Conservation (phyloP, 805 yeast genomes). For the Ogataea trehalophila region DNA sequence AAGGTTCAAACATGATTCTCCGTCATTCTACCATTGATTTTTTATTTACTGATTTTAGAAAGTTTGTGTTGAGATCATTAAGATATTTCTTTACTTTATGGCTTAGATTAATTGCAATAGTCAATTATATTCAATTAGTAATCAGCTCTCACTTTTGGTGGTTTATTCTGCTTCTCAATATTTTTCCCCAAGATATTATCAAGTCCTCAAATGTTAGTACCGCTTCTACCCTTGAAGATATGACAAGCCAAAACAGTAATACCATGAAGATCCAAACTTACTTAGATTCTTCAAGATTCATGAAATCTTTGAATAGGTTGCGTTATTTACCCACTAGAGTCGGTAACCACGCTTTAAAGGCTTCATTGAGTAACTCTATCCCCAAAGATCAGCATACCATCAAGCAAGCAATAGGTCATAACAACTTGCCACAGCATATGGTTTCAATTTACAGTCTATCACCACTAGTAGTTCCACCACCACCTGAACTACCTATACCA, state of each 20-base stretch:
- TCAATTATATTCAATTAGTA: neutral
- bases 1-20: neutral
- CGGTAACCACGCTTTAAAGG: slow-evolving; percentile 9
- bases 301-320: neutral
- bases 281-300: neutral
- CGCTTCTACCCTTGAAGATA: no score
- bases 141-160: slow-evolving; percentile 16
- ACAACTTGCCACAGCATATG: slow-evolving; percentile 28
- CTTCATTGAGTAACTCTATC: slow-evolving; percentile 16
- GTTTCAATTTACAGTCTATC: slow-evolving; percentile 30
- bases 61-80: neutral
- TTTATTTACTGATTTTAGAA: neutral
- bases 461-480: slow-evolving; percentile 30
- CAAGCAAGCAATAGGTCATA: slow-evolving; percentile 14
- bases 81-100: neutral
- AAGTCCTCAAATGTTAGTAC: no score
- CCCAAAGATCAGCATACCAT: slow-evolving; percentile 18
- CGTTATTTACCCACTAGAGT: slow-evolving; percentile 13
- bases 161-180: slow-evolving; percentile 4
- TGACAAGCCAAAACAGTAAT: no score
- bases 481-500: slow-evolving; percentile 41
- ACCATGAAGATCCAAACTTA: no score
- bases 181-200: slow-evolving; percentile 1
- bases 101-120: neutral
- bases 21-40: neutral